phyloP scores from a whole-genome alignment of 164 flowering plant genomes.

The Chimonanthus praecox region DNA sequence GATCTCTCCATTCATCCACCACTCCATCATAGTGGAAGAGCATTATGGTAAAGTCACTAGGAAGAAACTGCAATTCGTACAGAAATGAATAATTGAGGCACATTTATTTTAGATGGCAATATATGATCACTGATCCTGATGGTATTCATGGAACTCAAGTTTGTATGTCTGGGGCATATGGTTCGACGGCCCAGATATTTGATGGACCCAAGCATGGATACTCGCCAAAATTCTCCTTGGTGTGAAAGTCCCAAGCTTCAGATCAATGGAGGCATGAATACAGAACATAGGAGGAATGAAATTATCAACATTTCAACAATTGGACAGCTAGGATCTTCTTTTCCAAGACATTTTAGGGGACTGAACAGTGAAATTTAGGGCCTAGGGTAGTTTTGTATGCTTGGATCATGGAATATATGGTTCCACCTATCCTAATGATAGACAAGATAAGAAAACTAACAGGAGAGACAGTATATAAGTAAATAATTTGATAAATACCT shows the following conservation, averaged over 20 bases:
- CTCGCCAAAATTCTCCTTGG: neutral
- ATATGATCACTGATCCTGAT: neutral
- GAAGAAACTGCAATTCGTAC: constrained; percentile 50
- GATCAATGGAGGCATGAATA: neutral
- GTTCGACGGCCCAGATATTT: neutral
- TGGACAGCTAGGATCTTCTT: neutral
- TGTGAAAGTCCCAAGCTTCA: neutral
- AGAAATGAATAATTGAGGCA: constrained; percentile 1
- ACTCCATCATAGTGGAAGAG: constrained; percentile 85
- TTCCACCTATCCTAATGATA: neutral
- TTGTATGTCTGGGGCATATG: neutral
- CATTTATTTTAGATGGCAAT: neutral
- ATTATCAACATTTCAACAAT: neutral
- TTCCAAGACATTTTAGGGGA: neutral
- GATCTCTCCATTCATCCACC: constrained; percentile 68
- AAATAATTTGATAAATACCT: constrained; percentile 37
- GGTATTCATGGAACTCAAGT: neutral
- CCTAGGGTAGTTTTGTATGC: neutral
- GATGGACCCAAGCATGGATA: neutral
- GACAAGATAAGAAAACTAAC: neutral
- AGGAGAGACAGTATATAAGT: neutral
- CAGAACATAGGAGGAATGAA: neutral
- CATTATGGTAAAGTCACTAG: constrained; percentile 60
- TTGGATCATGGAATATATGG: neutral
- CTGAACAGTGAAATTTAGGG: neutral